phyloP scores from a whole-genome alignment of 1,284 basidiomycete genomes.

The Golubevia sp. region DNA sequence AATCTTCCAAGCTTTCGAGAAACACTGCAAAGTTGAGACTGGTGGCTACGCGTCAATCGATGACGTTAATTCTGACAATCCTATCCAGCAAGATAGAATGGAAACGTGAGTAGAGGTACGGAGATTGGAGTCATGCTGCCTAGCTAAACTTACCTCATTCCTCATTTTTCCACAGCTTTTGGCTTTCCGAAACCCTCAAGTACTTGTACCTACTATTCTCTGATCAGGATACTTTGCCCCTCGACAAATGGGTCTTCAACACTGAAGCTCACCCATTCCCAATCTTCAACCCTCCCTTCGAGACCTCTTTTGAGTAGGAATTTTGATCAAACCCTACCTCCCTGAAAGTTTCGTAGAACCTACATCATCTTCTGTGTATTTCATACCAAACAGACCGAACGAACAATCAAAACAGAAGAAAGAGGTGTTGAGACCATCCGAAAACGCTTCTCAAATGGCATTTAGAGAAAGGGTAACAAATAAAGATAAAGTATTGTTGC shows the following conservation, averaged over 20 bases:
- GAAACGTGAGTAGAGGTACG: no score
- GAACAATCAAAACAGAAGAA: no score
- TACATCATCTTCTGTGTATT: no score
- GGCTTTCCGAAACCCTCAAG: conserved; percentile 84
- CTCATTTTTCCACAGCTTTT: conserved; percentile 31
- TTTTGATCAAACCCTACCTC: no score
- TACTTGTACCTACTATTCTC: conserved; percentile 90
- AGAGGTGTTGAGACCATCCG: no score
- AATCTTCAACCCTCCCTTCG: conserved; percentile 30
- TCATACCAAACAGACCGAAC: no score
- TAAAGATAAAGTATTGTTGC: no score
- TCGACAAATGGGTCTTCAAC: conserved; percentile 80
- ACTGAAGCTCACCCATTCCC: conserved; percentile 67
- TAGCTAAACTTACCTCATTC: not conserved
- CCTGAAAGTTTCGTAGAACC: no score
- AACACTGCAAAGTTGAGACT: conserved; percentile 73
- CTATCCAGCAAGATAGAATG: conserved; percentile 81
- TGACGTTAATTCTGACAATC: conserved; percentile 78
- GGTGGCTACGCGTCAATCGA: conserved; percentile 85
- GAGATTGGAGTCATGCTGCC: no score
- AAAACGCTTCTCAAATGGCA: no score
- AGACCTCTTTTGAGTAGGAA: no score
- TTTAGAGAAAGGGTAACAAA: no score
- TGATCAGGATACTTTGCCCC: conserved; percentile 70
- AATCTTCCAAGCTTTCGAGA: conserved; percentile 87